Evolutionary conservation across 805 yeast genomes (phyloP), one percentile per base, ranked within the genome.

Genomic region (Wickerhamomyces bisporus): DNA sequence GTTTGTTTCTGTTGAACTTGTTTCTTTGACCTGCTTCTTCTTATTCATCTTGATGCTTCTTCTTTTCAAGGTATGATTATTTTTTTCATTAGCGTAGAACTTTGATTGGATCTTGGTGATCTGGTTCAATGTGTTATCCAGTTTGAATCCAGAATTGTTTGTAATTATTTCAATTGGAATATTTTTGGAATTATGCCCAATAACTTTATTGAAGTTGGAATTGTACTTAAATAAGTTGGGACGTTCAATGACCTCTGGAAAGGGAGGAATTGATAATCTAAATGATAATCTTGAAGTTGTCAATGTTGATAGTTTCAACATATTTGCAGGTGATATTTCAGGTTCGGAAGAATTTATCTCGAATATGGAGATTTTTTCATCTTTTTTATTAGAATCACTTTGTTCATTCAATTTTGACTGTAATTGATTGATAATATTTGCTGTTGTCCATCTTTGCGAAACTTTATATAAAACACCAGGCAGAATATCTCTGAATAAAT

Each of bases 381-480:
- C 51, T 12, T 25, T 36, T 16, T 41, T n/a, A n/a, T 43, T 16
- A 9, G 31, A 6, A 29, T 17, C 31, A 29, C 49, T 50, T 43
- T 65, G 33, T 28, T 35, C 38, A 27, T 47, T 39, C 30, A 44
- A 40, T 36, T 44, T 52, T 13, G 48, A 44, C 29, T 52, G 55
- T 20, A 53, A 27, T 35, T 57, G 55, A 30, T 47, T 48, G 29
- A 49, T 50, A 23, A 64, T 55, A 38, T 57, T 60, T 13, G 68
- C 62, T 19, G 63, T 57, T 3, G 80, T 73, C 68, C 79, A 87
- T 48, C 74, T 77, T 51, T 83, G 76, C 26, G 87, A 78, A 40
- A 86, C 70, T 50, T 81, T 77, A 61, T 87, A 89, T 36, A 87
- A 68, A 32, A 86, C 76, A 10, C 86, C 77, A 2, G 96, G 96